Percentiles rank a stretch among this genome's conserved stretches.
Conservation (phyloP, 495 filamentous ascomycete species). For the Penicillium crystallinum region DNA sequence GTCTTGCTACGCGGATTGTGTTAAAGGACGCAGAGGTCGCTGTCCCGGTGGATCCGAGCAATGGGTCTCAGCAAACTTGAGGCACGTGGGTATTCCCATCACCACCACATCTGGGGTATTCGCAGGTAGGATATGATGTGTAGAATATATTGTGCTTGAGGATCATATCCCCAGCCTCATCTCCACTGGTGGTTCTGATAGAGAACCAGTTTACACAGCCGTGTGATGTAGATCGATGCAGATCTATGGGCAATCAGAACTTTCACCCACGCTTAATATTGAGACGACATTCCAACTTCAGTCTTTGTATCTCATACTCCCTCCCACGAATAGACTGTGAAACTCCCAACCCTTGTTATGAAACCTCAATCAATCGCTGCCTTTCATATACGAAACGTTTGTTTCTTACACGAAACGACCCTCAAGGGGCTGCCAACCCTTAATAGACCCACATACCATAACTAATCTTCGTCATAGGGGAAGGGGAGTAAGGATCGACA, state of each 20-base stretch:
- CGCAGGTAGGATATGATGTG: background rate
- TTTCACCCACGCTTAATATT: background rate
- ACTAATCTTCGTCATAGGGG: conserved; percentile 2
- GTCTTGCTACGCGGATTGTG: no score
- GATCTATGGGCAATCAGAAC: background rate
- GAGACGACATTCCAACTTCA: background rate
- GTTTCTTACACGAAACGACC: conserved; percentile 5
- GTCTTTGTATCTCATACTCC: background rate
- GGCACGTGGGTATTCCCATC: background rate
- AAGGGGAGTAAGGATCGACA: conserved; percentile 5
- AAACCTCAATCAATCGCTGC: background rate
- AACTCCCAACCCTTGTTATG: background rate
- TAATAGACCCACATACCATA: conserved; percentile 11
- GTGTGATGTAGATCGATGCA: background rate
- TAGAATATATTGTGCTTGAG: background rate
- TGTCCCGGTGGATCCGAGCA: no score
- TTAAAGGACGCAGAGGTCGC: no score
- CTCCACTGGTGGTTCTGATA: background rate
- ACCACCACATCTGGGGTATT: background rate
- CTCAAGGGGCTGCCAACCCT: background rate
- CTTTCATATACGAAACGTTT: conserved; percentile 1
- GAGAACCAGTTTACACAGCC: background rate
- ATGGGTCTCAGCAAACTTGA: background rate
- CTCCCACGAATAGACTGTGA: background rate
- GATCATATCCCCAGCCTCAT: background rate